phyloP scores from a whole-genome alignment of 768 basidiomycete genomes.

The Lactarius deliciosus region DNA sequence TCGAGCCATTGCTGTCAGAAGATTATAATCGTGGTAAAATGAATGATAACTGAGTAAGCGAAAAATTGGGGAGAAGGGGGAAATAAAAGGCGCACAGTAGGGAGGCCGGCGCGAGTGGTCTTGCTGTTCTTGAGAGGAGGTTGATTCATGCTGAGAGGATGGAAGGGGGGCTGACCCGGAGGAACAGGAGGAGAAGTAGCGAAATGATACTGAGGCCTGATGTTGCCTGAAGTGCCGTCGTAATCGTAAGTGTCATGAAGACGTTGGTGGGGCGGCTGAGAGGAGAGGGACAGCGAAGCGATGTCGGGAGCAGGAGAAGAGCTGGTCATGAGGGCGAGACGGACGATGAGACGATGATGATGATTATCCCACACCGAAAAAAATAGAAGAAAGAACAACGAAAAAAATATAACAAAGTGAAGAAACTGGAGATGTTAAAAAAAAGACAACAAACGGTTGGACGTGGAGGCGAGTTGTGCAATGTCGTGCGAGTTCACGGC shows the following conservation, averaged over 20 bases:
- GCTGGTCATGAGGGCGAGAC: conserved; percentile 55
- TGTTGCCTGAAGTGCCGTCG: conserved; percentile 55
- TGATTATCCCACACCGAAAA: conserved; percentile 13
- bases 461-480: neutral
- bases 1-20: conserved; percentile 81
- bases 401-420: conserved; percentile 5
- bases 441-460: neutral
- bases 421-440: conserved; percentile 1
- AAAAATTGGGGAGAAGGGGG: conserved; percentile 23
- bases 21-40: conserved; percentile 11
- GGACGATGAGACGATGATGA: conserved; percentile 10
- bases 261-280: conserved; percentile 66
- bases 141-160: conserved; percentile 55
- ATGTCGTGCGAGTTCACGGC: conserved; percentile 1
- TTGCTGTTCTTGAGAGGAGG: conserved; percentile 80
- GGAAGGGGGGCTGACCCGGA: conserved; percentile 47
- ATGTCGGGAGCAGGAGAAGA: conserved; percentile 74
- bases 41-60: conserved; percentile 27
- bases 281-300: conserved; percentile 69
- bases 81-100: conserved; percentile 52
- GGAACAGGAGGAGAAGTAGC: conserved; percentile 61
- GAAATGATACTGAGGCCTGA: conserved; percentile 69
- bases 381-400: conserved; percentile 4
- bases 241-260: conserved; percentile 86
- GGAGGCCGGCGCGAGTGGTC: conserved; percentile 66